phyloP scores from a whole-genome alignment of 2,329 filamentous ascomycete genomes.

The Phaeosphaeriaceae sp. region DNA sequence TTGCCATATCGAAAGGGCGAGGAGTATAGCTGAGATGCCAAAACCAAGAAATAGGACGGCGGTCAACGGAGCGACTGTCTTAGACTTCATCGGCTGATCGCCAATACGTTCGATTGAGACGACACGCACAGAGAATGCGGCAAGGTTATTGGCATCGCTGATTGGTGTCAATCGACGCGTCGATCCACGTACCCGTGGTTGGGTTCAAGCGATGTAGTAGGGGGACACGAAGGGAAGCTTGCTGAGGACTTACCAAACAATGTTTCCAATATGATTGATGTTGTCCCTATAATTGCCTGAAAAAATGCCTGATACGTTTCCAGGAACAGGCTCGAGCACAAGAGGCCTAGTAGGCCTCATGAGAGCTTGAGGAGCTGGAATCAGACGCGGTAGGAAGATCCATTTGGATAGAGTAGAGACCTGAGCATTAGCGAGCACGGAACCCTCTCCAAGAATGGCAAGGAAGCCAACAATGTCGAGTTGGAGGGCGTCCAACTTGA shows the following conservation, averaged over 20 bases:
- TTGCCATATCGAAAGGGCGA: slow-evolving; percentile 53
- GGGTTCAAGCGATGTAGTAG: neutral
- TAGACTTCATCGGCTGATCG: slow-evolving; percentile 49
- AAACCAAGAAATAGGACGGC: slow-evolving; percentile 55
- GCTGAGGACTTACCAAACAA: slow-evolving; percentile 48
- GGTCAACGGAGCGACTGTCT: slow-evolving; percentile 54
- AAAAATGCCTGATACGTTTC: slow-evolving; percentile 53
- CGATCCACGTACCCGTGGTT: slow-evolving; percentile 1
- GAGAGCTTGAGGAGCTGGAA: slow-evolving; percentile 59
- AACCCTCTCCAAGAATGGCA: slow-evolving; percentile 60
- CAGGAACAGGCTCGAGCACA: slow-evolving; percentile 49
- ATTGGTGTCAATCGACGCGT: neutral
- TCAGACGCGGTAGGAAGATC: slow-evolving; percentile 57
- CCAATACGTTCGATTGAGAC: slow-evolving; percentile 46
- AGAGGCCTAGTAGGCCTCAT: slow-evolving; percentile 54
- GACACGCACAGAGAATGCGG: slow-evolving; percentile 49
- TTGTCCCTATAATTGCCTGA: slow-evolving; percentile 56
- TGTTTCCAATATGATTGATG: slow-evolving; percentile 58
- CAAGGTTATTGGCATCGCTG: slow-evolving; percentile 46
- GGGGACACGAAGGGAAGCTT: slow-evolving; percentile 4
- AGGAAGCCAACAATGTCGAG: slow-evolving; percentile 63
- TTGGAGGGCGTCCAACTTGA: slow-evolving; percentile 50
- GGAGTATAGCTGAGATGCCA: slow-evolving; percentile 50
- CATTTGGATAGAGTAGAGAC: slow-evolving; percentile 58
- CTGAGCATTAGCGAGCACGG: slow-evolving; percentile 57